Percentiles rank a stretch among this genome's conserved stretches.
phyloP scores from a whole-genome alignment of 2,329 filamentous ascomycete species.

The Trichoderma breve region DNA sequence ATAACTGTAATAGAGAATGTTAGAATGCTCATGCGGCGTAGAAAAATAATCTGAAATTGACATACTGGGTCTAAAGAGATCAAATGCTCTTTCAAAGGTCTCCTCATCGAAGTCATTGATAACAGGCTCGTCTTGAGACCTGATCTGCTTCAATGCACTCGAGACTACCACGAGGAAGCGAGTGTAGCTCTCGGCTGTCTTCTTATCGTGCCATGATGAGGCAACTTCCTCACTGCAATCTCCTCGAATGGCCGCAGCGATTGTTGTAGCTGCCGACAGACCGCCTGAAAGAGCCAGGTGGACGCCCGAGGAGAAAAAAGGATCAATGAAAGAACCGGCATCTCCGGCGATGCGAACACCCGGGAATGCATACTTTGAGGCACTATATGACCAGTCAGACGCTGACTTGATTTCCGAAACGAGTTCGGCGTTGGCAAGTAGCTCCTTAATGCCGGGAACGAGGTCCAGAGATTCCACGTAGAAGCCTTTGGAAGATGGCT shows the following conservation, averaged over 20 bases:
- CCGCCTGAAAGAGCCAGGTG: conserved; percentile 44
- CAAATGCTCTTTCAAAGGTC: conserved; percentile 44
- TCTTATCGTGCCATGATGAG: conserved; percentile 43
- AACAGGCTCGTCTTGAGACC: conserved; percentile 37
- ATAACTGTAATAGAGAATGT: conserved; percentile 34
- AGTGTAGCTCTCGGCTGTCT: conserved; percentile 45
- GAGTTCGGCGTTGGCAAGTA: conserved; percentile 36
- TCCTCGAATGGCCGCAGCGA: conserved; percentile 39
- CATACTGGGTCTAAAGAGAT: conserved; percentile 33
- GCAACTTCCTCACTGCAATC: conserved; percentile 39
- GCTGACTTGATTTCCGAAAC: conserved; percentile 39
- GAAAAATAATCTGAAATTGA: not conserved
- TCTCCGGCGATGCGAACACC: conserved; percentile 44
- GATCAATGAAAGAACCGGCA: conserved; percentile 50
- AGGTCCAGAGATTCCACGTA: conserved; percentile 36
- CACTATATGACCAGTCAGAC: conserved; percentile 49
- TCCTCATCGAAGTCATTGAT: conserved; percentile 43
- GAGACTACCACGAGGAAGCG: conserved; percentile 40
- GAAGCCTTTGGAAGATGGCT: conserved; percentile 30
- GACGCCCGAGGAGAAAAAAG: conserved; percentile 47
- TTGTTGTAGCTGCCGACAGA: conserved; percentile 46
- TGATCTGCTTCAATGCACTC: conserved; percentile 39
- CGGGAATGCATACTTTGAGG: conserved; percentile 41
- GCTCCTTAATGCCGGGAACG: conserved; percentile 29
- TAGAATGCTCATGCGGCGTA: not conserved